Base-by-base conservation (phyloP, 257 asterid species). In the Henckelia pumila region DNA sequence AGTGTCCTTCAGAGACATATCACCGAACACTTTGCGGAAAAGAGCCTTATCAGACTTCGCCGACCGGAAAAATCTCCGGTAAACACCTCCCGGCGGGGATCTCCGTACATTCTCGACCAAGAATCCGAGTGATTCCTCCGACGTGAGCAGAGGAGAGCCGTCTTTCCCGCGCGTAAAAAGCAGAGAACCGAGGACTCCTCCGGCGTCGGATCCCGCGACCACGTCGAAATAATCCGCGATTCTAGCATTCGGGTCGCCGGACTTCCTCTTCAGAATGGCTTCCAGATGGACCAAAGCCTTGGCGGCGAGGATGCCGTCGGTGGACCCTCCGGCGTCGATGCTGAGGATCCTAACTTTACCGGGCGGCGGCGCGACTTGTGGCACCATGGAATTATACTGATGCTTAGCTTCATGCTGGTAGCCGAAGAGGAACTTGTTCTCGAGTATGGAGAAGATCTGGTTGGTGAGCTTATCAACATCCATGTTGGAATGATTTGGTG, bases 371-470 rank as follows among this genome's bases (percentile, higher is more conserved):
- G 66, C 0, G 66, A 40, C 35, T 11, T 55, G 8, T 40, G 56
- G 63, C 75, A 37, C 23, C 66, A 5, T 0, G 32, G 9, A 5
- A n/a, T n/a, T n/a, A n/a, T 30, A 0, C 56, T 2, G 19, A 17
- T 13, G 1, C 17, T 37, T 22, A 16, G 64, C 68, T 4, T 75
- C 64, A 16, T 77, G 55, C 11, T 74, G 44, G 69, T 59, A 70
- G 10, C 96, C 96, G 28, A 91, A 91, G 52, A 91, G 90, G 83
- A 91, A 91, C 14, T 91, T 91, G 81, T 85, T 91, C 57, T 91
- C 97, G 0, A 91, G 96, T 56, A 91, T 86, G 49, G 97, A 83
- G 82, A 91, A 91, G 23, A 91, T 91, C 68, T 91, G 86, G 63
- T 74, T 79, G 24, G 93, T 83, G 35, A 86, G 85, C 44, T 79